phyloP scores from a whole-genome alignment of 805 yeast species.

The Candida silvicultrix region DNA sequence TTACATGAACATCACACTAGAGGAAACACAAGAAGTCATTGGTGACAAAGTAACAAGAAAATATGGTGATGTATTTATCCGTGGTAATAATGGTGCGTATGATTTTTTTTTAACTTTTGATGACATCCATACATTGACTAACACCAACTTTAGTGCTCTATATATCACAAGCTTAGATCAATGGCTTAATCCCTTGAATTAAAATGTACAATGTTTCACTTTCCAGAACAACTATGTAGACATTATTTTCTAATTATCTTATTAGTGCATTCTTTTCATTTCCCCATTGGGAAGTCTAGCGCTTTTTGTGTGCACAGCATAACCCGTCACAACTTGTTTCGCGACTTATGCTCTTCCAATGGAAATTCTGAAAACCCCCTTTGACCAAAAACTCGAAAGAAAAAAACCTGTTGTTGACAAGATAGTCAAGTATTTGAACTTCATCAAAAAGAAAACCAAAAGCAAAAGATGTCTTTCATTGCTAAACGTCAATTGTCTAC shows the following conservation, averaged over 20 bases:
- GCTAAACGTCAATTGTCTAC: conserved; percentile 91
- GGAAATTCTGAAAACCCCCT: conserved; percentile 6
- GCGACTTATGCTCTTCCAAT: conserved; percentile 14
- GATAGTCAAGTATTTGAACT: neutral
- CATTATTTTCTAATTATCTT: too few species aligned
- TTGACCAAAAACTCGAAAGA: neutral
- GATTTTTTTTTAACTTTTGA: too few species aligned
- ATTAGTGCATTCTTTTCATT: neutral
- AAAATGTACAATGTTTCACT: too few species aligned
- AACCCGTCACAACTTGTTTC: conserved; percentile 3
- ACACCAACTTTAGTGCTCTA: conserved; percentile 14
- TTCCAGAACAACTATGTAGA: too few species aligned
- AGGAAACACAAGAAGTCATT: conserved; percentile 63
- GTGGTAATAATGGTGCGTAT: conserved; percentile 78
- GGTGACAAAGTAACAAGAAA: conserved; percentile 40
- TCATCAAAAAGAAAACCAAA: neutral
- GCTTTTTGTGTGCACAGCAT: too few species aligned
- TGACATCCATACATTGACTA: conserved; percentile 2
- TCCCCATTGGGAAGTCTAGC: conserved; percentile 7
- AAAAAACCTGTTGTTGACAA: neutral
- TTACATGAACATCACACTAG: conserved; percentile 90
- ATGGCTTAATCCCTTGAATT: neutral
- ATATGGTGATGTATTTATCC: conserved; percentile 75
- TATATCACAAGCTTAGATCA: conserved; percentile 16
- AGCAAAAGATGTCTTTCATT: conserved; percentile 62